A percentile compares a stretch with the other conserved stretches of the same genome.
These are phyloP conservation scores for Endoconidiophora laricicola DNA, from an alignment of 2,329 filamentous ascomycete species.

Conservation along the genomic window DNA sequence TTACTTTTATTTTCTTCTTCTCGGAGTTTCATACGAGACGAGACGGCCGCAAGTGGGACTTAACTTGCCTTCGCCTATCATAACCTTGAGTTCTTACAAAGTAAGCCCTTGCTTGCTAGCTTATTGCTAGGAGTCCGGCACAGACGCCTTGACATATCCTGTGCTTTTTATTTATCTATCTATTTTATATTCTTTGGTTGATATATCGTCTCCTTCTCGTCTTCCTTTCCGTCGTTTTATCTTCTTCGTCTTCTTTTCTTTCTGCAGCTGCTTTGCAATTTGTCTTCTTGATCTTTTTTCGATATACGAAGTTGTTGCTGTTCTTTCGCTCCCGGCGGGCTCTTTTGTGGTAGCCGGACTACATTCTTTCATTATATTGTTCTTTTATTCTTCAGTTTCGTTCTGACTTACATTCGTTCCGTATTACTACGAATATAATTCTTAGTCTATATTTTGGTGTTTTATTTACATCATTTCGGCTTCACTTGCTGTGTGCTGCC, in stretches of 20 bases:
- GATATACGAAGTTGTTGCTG: neutral
- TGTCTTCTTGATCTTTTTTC: neutral
- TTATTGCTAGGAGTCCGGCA: no score
- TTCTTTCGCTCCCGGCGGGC: constrained; percentile 11
- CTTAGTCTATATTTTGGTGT: constrained; percentile 3
- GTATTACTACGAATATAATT: neutral
- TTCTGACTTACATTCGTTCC: constrained; percentile 1
- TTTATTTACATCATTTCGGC: neutral
- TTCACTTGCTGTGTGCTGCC: no score
- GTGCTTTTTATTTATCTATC: no score
- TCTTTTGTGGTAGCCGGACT: constrained; percentile 11
- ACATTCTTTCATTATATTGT: constrained; percentile 6
- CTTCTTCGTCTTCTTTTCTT: constrained; percentile 1
- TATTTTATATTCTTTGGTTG: no score
- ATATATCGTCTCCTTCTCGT: neutral
- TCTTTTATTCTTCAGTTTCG: neutral
- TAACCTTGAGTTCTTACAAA: neutral
- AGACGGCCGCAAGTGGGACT: no score
- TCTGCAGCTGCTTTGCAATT: neutral
- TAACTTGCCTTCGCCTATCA: neutral
- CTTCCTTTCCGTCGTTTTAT: constrained; percentile 2
- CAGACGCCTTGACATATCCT: no score
- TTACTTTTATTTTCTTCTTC: neutral
- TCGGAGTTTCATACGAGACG: no score
- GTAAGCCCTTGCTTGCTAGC: no score